A percentile compares a stretch with the other conserved stretches of the same genome.
phyloP scores from a whole-genome alignment of 352 stramenopile genomes.

The Saprolegnia diclina region DNA sequence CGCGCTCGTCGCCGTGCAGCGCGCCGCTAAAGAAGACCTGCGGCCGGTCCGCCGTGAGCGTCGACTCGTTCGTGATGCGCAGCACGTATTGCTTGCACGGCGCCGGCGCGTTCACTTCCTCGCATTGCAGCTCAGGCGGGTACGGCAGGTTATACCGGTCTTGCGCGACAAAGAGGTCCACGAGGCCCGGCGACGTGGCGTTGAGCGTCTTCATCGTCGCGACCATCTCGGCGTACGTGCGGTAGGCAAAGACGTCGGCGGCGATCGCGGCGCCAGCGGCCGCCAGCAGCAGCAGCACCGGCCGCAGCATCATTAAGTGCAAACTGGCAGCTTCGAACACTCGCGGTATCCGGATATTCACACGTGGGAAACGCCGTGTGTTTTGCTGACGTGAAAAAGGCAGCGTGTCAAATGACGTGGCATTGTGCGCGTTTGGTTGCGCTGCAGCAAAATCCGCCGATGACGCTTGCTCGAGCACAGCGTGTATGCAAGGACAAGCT shows the following conservation, averaged over 20 bases:
- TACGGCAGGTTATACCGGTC: conserved; percentile 77
- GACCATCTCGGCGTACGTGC: conserved; percentile 64
- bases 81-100: conserved; percentile 82
- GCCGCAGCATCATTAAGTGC: too few relatives aligned
- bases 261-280: too few relatives aligned
- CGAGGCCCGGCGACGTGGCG: conserved; percentile 64
- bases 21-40: conserved; percentile 95
- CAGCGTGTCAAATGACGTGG: too few relatives aligned
- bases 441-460: too few relatives aligned
- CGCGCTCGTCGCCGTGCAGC: conserved; percentile 95
- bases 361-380: too few relatives aligned
- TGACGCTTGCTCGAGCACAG: too few relatives aligned
- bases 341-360: too few relatives aligned
- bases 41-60: conserved; percentile 67
- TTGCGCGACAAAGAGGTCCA: conserved; percentile 76
- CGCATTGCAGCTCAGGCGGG: conserved; percentile 54
- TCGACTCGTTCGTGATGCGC: conserved; percentile 86
- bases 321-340: too few relatives aligned
- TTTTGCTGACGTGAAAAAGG: too few relatives aligned
- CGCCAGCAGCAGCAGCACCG: too few relatives aligned
- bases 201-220: conserved; percentile 61
- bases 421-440: too few relatives aligned
- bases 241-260: conserved; percentile 34
- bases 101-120: conserved; percentile 37
- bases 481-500: too few relatives aligned